Evolutionary conservation across 2,329 filamentous ascomycete species (phyloP).

Genomic region (Sclerotinia subarctica): DNA sequence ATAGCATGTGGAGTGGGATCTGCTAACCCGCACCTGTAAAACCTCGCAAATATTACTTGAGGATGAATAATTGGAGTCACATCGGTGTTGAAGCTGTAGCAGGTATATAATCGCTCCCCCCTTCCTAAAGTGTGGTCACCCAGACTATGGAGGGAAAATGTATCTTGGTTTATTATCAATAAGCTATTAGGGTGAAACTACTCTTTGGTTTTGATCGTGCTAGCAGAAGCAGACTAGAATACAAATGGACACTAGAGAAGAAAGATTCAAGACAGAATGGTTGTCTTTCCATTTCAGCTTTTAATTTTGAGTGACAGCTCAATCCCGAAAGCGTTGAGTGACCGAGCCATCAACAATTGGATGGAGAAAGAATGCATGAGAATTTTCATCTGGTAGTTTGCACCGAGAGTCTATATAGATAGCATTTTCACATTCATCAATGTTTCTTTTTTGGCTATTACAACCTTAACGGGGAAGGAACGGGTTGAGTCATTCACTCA

Average conservation of each 20-base stretch:
- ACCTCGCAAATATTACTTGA: no score
- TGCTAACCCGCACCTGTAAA: no score
- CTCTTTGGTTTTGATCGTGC: neutral
- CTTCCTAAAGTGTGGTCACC: no score
- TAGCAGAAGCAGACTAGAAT: neutral
- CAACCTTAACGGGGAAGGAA: no score
- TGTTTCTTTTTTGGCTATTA: neutral
- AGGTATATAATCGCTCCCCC: neutral
- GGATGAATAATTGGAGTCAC: no score
- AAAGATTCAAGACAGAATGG: neutral
- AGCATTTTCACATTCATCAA: neutral
- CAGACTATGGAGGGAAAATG: neutral
- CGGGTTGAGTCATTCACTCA: neutral
- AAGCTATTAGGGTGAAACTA: no score
- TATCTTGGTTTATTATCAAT: neutral
- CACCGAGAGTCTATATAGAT: neutral
- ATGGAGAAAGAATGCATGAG: neutral
- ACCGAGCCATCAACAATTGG: neutral
- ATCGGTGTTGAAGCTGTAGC: neutral
- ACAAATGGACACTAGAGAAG: neutral
- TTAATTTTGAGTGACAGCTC: neutral
- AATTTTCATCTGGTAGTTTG: neutral
- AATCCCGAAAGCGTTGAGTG: accelerated
- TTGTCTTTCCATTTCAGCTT: neutral
- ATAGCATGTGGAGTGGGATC: no score